Percentiles rank a stretch among this genome's conserved stretches.
These are phyloP conservation scores for Mallotus repandus DNA, from an alignment of 441 rosid genomes.

Conservation along the genomic window DNA sequence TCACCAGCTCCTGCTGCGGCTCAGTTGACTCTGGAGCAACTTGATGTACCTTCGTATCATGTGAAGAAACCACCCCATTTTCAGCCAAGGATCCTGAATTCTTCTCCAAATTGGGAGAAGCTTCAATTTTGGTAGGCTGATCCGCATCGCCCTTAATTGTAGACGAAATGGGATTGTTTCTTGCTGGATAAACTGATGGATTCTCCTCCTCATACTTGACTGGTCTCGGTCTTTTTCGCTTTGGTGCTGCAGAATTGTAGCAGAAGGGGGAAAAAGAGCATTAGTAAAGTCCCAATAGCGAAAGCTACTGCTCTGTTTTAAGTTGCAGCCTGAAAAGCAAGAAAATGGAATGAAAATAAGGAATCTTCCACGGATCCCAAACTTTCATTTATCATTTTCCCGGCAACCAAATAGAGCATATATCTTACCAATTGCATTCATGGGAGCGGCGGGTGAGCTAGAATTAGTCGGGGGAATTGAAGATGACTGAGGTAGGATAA, in stretches of 20 bases:
- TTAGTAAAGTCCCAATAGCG: neutral
- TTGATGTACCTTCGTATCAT: constrained; percentile 27
- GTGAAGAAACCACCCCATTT: constrained; percentile 36
- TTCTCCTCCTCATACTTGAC: constrained; percentile 79
- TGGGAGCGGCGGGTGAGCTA: constrained; percentile 43
- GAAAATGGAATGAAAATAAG: neutral
- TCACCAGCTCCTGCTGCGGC: constrained; percentile 28
- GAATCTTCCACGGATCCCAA: constrained; percentile 11
- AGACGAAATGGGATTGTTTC: constrained; percentile 45
- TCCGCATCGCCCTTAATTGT: constrained; percentile 54
- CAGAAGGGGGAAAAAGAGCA: neutral
- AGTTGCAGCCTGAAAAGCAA: constrained; percentile 1
- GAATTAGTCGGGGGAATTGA: constrained; percentile 55
- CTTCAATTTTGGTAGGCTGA: constrained; percentile 51
- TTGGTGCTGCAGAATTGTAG: constrained; percentile 62
- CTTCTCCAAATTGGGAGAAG: constrained; percentile 45
- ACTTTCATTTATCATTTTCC: neutral
- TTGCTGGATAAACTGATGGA: constrained; percentile 41
- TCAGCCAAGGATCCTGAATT: constrained; percentile 42
- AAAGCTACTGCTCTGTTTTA: neutral
- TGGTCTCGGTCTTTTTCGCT: constrained; percentile 86
- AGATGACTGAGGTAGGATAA: constrained; percentile 48
- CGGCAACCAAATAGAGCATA: constrained; percentile 1
- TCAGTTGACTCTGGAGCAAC: constrained; percentile 21
- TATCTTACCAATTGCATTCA: constrained; percentile 63